Evolutionary conservation across 2,329 filamentous ascomycete species (phyloP).

Genomic region (Fusarium armeniacum): DNA sequence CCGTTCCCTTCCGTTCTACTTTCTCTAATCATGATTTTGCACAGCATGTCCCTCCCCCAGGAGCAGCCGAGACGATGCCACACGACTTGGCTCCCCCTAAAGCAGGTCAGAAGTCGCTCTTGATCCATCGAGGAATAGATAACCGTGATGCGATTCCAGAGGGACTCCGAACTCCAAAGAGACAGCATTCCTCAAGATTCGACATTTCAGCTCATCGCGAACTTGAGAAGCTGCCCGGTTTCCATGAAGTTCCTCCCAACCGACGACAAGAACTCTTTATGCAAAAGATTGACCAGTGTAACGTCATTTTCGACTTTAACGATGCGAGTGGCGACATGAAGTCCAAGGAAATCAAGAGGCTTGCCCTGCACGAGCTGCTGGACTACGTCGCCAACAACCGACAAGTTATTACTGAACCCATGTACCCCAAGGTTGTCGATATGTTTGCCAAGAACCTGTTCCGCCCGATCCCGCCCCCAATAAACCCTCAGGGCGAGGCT

Average conservation of each 20-base stretch:
- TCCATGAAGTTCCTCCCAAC: conserved; percentile 97
- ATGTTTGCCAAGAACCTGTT: conserved; percentile 99
- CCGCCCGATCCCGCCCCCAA: conserved; percentile 93
- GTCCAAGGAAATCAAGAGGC: conserved; percentile 98
- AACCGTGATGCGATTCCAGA: conserved; percentile 94
- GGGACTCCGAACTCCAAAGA: conserved; percentile 92
- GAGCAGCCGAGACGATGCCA: conserved; percentile 96
- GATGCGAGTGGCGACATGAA: conserved; percentile 99
- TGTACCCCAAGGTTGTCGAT: conserved; percentile 98
- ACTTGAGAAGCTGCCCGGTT: conserved; percentile 95
- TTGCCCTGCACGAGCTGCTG: conserved; percentile 94
- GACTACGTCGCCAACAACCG: conserved; percentile 99
- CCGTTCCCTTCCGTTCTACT: conserved; percentile 12
- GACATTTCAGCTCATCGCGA: conserved; percentile 98
- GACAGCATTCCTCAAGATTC: conserved; percentile 97
- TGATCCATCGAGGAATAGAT: conserved; percentile 86
- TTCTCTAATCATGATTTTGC: conserved; percentile 24
- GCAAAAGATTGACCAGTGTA: conserved; percentile 99
- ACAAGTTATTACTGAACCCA: conserved; percentile 97
- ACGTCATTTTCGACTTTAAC: conserved; percentile 99
- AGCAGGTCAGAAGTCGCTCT: conserved; percentile 87
- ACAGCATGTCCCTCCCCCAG: conserved; percentile 89
- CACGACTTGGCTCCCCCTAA: conserved; percentile 96
- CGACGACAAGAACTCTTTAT: conserved; percentile 97
- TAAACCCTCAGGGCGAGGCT: conserved; percentile 97